Percentiles rank a stretch among this genome's conserved stretches.
Conservation (phyloP, 257 asterid species). For the Solanum corneliomulleri region DNA sequence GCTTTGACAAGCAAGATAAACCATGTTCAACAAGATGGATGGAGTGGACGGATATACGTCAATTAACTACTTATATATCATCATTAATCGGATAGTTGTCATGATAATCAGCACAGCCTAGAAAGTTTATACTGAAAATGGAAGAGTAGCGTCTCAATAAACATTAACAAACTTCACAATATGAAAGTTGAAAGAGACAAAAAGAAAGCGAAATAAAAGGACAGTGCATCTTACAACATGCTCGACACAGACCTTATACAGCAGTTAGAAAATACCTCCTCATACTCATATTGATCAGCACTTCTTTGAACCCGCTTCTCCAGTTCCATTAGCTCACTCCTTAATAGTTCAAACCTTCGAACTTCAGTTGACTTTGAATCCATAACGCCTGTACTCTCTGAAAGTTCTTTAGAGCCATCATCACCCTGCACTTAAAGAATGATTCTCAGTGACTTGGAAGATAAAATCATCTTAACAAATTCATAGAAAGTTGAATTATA, state of each 20-base stretch:
- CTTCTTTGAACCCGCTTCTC: slow-evolving; percentile 87
- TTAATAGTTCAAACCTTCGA: slow-evolving; percentile 67
- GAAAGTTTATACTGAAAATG: background rate
- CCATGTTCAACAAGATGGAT: background rate
- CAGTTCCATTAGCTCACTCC: slow-evolving; percentile 76
- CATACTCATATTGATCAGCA: slow-evolving; percentile 40
- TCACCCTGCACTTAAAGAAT: slow-evolving; percentile 30
- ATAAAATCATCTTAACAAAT: background rate
- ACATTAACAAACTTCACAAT: background rate
- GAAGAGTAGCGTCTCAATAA: background rate
- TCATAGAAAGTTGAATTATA: background rate
- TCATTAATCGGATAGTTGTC: background rate
- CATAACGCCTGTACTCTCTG: slow-evolving; percentile 16
- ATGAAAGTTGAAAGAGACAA: background rate
- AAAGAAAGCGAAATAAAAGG: background rate
- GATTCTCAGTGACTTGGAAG: background rate
- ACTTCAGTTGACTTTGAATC: slow-evolving; percentile 56
- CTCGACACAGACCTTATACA: background rate
- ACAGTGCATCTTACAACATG: background rate
- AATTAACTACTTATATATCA: background rate
- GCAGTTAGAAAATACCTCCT: slow-evolving; percentile 41
- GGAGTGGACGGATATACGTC: background rate
- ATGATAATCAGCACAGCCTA: background rate
- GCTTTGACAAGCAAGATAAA: background rate
- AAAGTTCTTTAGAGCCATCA: slow-evolving; percentile 14